phyloP scores from a whole-genome alignment of 208 protist species.

The Trypanosomatidae sp. region DNA sequence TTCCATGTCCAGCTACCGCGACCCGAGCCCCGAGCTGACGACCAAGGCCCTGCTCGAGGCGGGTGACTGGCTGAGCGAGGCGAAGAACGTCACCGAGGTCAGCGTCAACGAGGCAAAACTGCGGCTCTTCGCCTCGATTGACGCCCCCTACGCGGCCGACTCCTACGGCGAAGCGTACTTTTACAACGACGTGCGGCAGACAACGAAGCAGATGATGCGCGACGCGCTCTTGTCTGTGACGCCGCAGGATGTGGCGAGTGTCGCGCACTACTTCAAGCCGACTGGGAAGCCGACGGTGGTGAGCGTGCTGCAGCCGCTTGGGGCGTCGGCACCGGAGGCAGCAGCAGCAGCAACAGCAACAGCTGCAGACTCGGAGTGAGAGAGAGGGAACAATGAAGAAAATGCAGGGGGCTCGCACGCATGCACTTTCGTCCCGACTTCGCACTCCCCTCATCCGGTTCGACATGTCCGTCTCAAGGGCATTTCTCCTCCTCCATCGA shows the following conservation, averaged over 20 bases:
- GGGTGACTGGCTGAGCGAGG: conserved; percentile 56
- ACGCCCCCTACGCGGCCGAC: conserved; percentile 86
- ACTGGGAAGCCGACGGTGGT: no score
- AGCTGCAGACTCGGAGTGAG: no score
- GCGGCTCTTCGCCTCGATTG: conserved; percentile 81
- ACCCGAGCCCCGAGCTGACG: conserved; percentile 75
- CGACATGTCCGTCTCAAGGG: no score
- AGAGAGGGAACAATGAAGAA: no score
- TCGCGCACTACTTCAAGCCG: conserved; percentile 59
- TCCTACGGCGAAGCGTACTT: conserved; percentile 83
- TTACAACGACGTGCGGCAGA: conserved; percentile 63
- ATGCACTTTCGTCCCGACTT: no score
- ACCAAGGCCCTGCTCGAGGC: conserved; percentile 70
- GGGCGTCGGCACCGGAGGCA: no score
- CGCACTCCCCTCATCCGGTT: no score
- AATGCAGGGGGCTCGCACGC: no score
- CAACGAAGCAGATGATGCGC: conserved; percentile 81
- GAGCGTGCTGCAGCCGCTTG: no score
- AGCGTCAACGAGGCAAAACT: conserved; percentile 88
- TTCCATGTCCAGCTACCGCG: conserved; percentile 90
- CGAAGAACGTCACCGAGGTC: conserved; percentile 57
- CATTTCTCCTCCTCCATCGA: no score
- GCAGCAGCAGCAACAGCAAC: no score
- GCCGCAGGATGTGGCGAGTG: conserved; percentile 53
- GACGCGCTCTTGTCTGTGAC: conserved; percentile 72